Evolutionary conservation across 2,329 filamentous ascomycete species (phyloP), one percentile per base, ranked within the genome.

Genomic region (Byssothecium circinans): DNA sequence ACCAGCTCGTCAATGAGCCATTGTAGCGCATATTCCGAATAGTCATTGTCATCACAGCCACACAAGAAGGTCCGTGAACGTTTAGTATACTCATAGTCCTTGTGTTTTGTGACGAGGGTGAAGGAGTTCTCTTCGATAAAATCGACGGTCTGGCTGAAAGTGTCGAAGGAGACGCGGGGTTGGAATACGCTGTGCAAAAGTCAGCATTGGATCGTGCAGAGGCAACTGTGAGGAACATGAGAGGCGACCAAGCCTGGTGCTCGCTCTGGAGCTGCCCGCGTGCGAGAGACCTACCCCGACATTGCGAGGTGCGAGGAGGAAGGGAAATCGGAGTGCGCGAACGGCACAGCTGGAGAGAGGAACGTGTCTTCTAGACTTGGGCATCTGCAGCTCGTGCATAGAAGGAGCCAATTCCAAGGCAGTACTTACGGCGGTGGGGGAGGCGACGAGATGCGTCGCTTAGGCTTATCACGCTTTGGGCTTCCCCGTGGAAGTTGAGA

Each of bases 1-100:
- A 96, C 89, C 46, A 96, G 79, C 72, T 95, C 90, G 61, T 95
- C 89, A 32, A 96, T 82, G 41, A 96, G 79, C 91, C 91, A 96
- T 70, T 95, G 89, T 15, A 96, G 78, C 14, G 91, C 91, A 71
- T 92, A 94, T 53, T 95, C 89, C 6, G 90, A 95, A 71, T 96
- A 96, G 49, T 89, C 83, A 60, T 96, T 91, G 62, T 92, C 88
- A 71, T 96, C 91, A 15, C 91, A 88, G 17, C 91, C 91, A 54
- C 91, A 92, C 67, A 96, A 84, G 62, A 96, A 95, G 8, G 89
- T 95, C 43, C 91, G 84, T 44, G 89, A 94, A 50, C 89, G 82
- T 51, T 90, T 85, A 34, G 85, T 86, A 54, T 86, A 85, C 58
- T 89, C 85, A 71, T 94, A 96, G 56, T 91, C 89, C 58, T 87